phyloP scores from a whole-genome alignment of 805 yeast species.

The Cyberlindnera veronae region DNA sequence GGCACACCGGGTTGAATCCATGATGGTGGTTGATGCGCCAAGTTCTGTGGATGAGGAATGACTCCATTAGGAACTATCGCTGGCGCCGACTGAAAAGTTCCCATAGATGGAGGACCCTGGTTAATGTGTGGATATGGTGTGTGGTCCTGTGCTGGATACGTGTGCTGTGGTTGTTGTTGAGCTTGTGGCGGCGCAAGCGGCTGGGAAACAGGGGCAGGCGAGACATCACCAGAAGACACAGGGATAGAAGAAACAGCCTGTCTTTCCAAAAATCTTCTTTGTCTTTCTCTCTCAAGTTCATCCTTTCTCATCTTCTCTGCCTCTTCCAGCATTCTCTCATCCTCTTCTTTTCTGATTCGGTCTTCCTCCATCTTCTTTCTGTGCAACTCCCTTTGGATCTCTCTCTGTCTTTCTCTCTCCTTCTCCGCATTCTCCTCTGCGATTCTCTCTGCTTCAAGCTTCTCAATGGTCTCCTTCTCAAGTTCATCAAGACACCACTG shows the following conservation, averaged over 20 bases:
- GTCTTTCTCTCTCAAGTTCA: slow-evolving; percentile 25
- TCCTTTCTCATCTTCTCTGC: slow-evolving; percentile 25
- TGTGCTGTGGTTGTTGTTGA: background rate
- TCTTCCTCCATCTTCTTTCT: slow-evolving; percentile 19
- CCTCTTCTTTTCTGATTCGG: slow-evolving; percentile 19
- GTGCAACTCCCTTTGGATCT: slow-evolving; percentile 17
- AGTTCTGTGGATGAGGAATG: background rate
- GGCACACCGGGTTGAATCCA: background rate
- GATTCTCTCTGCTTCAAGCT: slow-evolving; percentile 22
- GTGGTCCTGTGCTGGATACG: background rate
- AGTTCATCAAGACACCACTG: slow-evolving; percentile 28
- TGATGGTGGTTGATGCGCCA: background rate
- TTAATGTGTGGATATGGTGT: background rate
- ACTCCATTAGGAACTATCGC: background rate
- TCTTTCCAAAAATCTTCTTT: slow-evolving; percentile 19
- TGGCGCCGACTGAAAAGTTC: background rate
- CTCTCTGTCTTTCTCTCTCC: slow-evolving; percentile 24
- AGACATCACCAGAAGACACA: background rate
- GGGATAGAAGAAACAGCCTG: background rate
- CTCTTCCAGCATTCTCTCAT: slow-evolving; percentile 18
- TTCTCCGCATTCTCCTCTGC: slow-evolving; percentile 19
- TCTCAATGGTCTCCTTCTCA: slow-evolving; percentile 21
- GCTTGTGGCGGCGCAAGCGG: background rate
- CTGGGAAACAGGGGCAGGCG: background rate
- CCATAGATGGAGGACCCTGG: background rate